Conservation (phyloP, 2,329 filamentous ascomycete species). For the Fusarium goolgardi region DNA sequence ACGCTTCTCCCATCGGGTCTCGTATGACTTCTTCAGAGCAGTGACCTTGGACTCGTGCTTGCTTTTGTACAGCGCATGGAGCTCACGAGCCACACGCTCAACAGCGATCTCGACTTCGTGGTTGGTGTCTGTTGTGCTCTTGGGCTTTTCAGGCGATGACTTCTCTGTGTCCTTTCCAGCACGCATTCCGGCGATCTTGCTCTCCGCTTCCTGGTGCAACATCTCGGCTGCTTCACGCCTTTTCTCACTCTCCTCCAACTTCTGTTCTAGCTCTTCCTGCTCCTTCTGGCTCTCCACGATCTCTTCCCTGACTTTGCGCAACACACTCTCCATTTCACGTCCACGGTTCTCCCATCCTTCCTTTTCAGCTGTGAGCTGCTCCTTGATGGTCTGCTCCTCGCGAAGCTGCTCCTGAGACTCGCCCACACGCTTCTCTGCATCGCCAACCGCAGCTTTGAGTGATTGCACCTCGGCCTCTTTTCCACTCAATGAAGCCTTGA, state of each 20-base stretch:
- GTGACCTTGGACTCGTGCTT: slow-evolving; percentile 98
- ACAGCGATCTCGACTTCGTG: slow-evolving; percentile 84
- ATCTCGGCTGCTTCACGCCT: slow-evolving; percentile 78
- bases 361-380: slow-evolving; percentile 79
- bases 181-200: slow-evolving; percentile 78
- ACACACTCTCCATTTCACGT: slow-evolving; percentile 84
- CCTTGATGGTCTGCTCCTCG: slow-evolving; percentile 77
- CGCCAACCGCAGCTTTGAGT: slow-evolving; percentile 85
- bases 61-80: slow-evolving; percentile 93
- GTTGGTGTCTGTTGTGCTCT: slow-evolving; percentile 50
- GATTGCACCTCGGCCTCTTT: slow-evolving; percentile 92
- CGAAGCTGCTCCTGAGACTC: slow-evolving; percentile 85
- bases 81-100: slow-evolving; percentile 91
- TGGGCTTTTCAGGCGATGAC: slow-evolving; percentile 55
- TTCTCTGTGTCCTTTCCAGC: slow-evolving; percentile 65
- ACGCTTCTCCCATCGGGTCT: slow-evolving; percentile 89
- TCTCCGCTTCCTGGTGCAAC: slow-evolving; percentile 80
- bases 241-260: slow-evolving; percentile 81
- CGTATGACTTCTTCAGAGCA: slow-evolving; percentile 86
- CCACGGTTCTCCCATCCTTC: slow-evolving; percentile 86
- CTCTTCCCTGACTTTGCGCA: slow-evolving; percentile 84
- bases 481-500: slow-evolving; percentile 90
- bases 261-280: slow-evolving; percentile 79
- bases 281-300: slow-evolving; percentile 83
- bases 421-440: slow-evolving; percentile 92